Evolutionary conservation across 495 filamentous ascomycete genomes (phyloP), one percentile per base, ranked within the genome.

Genomic region (Podospora tetraspora): DNA sequence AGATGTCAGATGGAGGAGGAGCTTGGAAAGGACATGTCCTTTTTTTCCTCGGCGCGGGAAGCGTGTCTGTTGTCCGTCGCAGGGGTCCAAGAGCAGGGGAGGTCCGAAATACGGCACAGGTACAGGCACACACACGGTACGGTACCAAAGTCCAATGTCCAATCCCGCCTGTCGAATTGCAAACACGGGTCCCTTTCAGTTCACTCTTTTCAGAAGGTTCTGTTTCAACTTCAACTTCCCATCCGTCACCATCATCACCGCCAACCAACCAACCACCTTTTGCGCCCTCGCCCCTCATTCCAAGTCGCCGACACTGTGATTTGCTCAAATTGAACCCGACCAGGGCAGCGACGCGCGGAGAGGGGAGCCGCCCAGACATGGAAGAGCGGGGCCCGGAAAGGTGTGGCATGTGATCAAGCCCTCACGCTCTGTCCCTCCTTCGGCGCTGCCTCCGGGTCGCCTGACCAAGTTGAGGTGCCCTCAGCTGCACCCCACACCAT

Each of bases 381-480:
- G 27, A 16, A 60, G 59, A 29, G 23, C 10, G 27, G 59, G 62
- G 16, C 62, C 22, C 7, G 32, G 32, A 43, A 59, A 57, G 23
- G 19, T 32, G 58, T 66, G 23, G 27, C 64, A 66, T 66, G 64
- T 66, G 64, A 66, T 66, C 59, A 60, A 43, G 34, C 34, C 13
- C 34, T 43, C 32, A 37, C 57, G 12, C 57, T 25, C 21, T 59
- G 21, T 59, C n/a, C 22, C 57, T 13, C 57, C 10, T 25, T 10
- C 57, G 57, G 64, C 11, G 52, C 19, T 10, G 52, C 16, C 52
- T 66, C 57, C 27, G n/a, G 52, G 64, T 66, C 64, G 52, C 25
- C 24, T 66, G 64, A 66, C 63, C 64, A 52, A 52, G 12, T 30
- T 9, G 29, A 10, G 8, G 29, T 34, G 1, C 32, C 10, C 32